These are phyloP conservation scores for Bacterosira constricta DNA, from an alignment of 108 stramenopile genomes.

Conservation along the genomic window DNA sequence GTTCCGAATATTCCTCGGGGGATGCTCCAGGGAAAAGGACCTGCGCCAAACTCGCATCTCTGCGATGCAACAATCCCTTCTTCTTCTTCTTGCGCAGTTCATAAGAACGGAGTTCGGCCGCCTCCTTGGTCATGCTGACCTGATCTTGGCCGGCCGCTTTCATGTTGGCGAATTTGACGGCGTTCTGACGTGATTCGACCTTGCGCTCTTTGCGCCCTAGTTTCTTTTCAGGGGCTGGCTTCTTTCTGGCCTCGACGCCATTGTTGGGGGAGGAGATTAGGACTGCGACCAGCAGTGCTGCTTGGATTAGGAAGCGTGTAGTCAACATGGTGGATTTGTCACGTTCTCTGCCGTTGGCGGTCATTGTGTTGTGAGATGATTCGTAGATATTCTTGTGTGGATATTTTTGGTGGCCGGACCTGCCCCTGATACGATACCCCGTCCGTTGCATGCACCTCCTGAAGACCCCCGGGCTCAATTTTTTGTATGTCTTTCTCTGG, in stretches of 20 bases:
- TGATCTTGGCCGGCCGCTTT: constrained; percentile 46
- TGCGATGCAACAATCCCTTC: constrained; percentile 66
- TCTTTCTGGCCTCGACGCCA: not conserved
- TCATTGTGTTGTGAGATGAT: no score
- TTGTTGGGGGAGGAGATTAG: not conserved
- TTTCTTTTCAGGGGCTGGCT: constrained; percentile 15
- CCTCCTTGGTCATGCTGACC: constrained; percentile 48
- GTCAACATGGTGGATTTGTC: not conserved
- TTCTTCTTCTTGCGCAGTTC: constrained; percentile 73
- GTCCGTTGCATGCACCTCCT: no score
- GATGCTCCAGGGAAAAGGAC: constrained; percentile 84
- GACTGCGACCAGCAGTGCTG: constrained; percentile 21
- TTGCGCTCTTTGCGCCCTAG: constrained; percentile 6
- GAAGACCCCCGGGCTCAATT: no score
- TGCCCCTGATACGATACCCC: no score
- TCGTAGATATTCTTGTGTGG: no score
- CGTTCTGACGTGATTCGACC: constrained; percentile 11
- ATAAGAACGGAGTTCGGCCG: constrained; percentile 44
- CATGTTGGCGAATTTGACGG: constrained; percentile 40
- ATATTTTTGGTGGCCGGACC: no score
- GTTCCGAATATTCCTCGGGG: constrained; percentile 60
- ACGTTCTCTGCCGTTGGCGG: not conserved
- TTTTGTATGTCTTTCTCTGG: no score
- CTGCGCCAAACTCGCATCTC: constrained; percentile 60
- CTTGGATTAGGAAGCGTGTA: constrained; percentile 10